These are phyloP conservation scores for Pseudogymnoascus verrucosus DNA, from an alignment of 2,329 filamentous ascomycete species.

Conservation along the genomic window DNA sequence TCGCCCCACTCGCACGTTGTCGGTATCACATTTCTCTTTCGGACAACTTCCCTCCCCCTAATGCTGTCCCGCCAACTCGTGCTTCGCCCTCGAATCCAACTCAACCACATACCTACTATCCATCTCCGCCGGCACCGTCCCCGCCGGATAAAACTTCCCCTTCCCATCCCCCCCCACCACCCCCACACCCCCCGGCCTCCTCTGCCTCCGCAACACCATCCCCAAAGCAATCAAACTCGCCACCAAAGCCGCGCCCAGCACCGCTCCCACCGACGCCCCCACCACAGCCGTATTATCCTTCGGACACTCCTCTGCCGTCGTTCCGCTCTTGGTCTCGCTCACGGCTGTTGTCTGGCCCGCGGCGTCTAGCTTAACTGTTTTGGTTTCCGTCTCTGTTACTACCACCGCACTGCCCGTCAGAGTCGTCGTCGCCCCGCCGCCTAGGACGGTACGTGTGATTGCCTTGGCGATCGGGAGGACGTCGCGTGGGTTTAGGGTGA, in stretches of 20 bases:
- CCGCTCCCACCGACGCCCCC: not conserved
- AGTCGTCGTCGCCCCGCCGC: not conserved
- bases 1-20: not conserved
- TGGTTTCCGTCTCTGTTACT: not conserved
- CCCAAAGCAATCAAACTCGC: not conserved
- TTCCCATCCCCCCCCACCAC: not conserved
- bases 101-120: conserved; percentile 1
- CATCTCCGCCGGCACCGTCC: not conserved
- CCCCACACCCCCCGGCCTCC: not conserved
- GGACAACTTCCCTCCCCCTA: not conserved
- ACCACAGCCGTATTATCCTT: not conserved
- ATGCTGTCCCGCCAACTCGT: not conserved
- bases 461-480: not conserved
- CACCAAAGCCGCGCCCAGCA: not conserved
- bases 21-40: no score
- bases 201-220: not conserved
- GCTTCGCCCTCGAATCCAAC: not conserved
- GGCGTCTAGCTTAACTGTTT: not conserved
- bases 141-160: not conserved
- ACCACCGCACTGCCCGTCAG: not conserved
- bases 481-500: not conserved
- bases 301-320: not conserved
- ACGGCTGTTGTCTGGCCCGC: not conserved
- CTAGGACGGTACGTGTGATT: not conserved
- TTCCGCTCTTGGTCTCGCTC: not conserved